Evolutionary conservation across 1,284 basidiomycete species (phyloP), one percentile per base, ranked within the genome.

Genomic region (Trametes sp.): DNA sequence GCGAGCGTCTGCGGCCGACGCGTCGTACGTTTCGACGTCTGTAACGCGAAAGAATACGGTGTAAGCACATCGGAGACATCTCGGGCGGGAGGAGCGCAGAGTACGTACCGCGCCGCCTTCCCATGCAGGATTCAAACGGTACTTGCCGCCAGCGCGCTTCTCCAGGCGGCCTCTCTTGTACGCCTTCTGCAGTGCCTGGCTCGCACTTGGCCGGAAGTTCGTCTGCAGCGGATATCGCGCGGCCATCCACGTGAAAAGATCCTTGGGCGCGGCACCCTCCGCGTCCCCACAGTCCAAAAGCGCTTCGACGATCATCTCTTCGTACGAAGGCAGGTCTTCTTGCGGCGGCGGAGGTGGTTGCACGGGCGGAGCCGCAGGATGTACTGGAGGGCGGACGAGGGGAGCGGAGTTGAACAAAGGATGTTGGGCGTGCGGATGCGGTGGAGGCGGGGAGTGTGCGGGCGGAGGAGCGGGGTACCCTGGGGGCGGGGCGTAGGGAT

Each of bases 281-380:
- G 85, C 79, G 60, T 92, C 89, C 11, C 75, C 79, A 49, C 83
- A 81, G 59, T 87, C 89, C 28, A 78, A 73, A 24, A 94, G 77
- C 0, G 91, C 91, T 71, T 92, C 89, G 9, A 89, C 90, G 36
- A 94, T 90, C 92, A 94, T 94, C 66, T 93, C 91, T 70, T 94
- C 92, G 63, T 94, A 94, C 64, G 89, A 91, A 11, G 92, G 92
- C 42, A 94, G 78, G 70, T 92, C 90, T 42, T 92, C 90, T 0
- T 77, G 70, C 0, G 74, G 75, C 62, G 76, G 55, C 54, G 73
- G 67, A 33, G 73, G 61, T 19, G 68, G 65, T 16, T 68, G 72
- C 9, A 66, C 61, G 5, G 52, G 57, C 23, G 52, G 71, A 70
- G 69, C 58, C 72, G 75, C 69, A 56, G 72, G 72, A 45, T 74